Base-by-base conservation (phyloP, 176 grass and related monocot genomes). In the Zizania latifolia region DNA sequence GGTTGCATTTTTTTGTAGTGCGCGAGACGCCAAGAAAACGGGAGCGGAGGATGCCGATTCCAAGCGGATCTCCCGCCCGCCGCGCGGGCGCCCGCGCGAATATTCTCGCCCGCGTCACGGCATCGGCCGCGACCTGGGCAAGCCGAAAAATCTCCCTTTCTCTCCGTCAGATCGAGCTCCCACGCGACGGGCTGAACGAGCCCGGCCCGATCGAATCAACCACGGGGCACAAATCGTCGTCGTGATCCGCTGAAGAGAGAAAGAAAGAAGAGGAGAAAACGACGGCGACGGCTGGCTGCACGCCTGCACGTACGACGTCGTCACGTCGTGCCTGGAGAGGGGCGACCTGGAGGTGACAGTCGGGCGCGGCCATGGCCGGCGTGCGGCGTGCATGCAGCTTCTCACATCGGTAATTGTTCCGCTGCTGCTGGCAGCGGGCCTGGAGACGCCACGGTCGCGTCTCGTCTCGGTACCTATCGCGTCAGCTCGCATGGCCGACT, bases 41-140 rank as follows among this genome's bases (percentile, higher is more conserved):
- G 84, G 70, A 79, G 84, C 51, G 35, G 57, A 62, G 71, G 86
- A 92, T 89, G 86, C 90, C 70, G 90, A 92, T 92, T 83, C 90
- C 86, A 54, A 78, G 58, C 34, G 90, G 83, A 92, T 92, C 90
- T 86, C 89, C 81, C 60, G 4, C 43, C 10, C 2, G 81, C 29
- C 19, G 23, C 30, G 50, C 40, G 39, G 62, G 33, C n/a, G 10
- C 53, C 41, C 9, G 36, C 63, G 50, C 36, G 85, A 82, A 87
- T 82, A 87, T 87, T 81, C 78, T 39, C 59, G 22, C 9, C 11
- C 30, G 40, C 46, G 15, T 28, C 32, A 26, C 10, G 53, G 77
- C 13, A 14, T 14, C 46, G 43, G 43, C 43, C 14, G 38, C 38
- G 38, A 40, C 1, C 38, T 11, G 38, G 12, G n/a, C n/a, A 12